Evolutionary conservation across 2,329 filamentous ascomycete species (phyloP), one percentile per base, ranked within the genome.

Genomic region (Zymoseptoria brevis): DNA sequence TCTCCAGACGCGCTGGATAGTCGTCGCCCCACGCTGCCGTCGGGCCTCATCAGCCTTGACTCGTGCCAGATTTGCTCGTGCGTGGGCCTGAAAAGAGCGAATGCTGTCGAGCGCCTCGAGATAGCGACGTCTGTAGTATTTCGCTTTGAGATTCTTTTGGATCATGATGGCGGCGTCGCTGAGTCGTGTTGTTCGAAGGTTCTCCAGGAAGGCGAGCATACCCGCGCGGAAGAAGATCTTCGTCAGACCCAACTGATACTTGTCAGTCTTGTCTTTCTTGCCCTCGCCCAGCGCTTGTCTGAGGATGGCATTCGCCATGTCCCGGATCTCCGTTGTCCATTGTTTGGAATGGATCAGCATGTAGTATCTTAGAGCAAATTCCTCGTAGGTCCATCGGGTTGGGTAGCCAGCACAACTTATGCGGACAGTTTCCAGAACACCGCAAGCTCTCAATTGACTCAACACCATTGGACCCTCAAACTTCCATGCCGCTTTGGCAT

Each of bases 211-310:
- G 6, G 94, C 94, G 68, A 99, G 86, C 94, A 99, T 99, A 75
- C 94, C 94, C 58, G 94, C 94, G 61, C 94, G 88, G 85, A 99
- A 99, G 79, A 99, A 99, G 72, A 99, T 96, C 79, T 99, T 99
- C 56, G 93, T 97, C 66, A 97, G 80, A 77, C 94, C 94, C 64
- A 99, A 84, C 77, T 99, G 94, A 73, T 97, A 99, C 76, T 96
- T 99, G 78, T 97, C 94, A 50, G 82, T 89, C 66, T 85, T 86
- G 62, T 79, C 77, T 49, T 76, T 76, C 67, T 88, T 86, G 58
- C 90, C 72, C 53, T 73, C 72, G 49, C 78, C 93, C 29, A 99
- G 81, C 1, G 92, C 94, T 75, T 92, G 94, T 60, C 84, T 87
- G 64, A 99, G 77, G 69, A 99, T 99, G 19, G 88, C 88, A 73